A percentile compares a stretch with the other conserved stretches of the same genome.
Evolutionary conservation across 257 asterid species (phyloP).

Genomic region (Solanum dulcamara): DNA sequence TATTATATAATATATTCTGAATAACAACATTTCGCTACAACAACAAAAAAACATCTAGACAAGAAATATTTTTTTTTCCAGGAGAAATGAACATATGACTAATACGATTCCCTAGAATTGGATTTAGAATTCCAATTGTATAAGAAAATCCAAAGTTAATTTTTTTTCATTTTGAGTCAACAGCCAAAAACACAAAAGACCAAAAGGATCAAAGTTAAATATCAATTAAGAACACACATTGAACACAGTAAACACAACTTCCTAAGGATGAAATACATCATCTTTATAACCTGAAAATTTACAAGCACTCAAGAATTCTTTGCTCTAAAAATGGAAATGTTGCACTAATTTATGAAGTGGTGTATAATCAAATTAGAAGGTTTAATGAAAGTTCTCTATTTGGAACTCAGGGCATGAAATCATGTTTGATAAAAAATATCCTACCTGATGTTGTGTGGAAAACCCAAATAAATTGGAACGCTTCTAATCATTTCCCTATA

Average conservation of each 20-base stretch:
- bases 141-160: background rate
- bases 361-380: background rate
- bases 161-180: too few relatives aligned
- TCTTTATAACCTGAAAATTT: conserved; percentile 24
- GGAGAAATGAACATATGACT: background rate
- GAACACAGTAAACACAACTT: conserved; percentile 42
- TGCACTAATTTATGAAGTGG: too few relatives aligned
- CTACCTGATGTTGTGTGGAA: background rate
- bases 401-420: background rate
- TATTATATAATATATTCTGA: too few relatives aligned
- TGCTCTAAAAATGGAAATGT: too few relatives aligned
- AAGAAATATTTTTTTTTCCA: too few relatives aligned
- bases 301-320: conserved; percentile 44
- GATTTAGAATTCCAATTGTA: background rate
- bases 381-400: background rate
- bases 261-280: conserved; percentile 52
- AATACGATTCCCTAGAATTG: background rate
- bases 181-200: too few relatives aligned
- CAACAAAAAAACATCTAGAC: background rate
- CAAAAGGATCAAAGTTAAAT: background rate
- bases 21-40: too few relatives aligned
- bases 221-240: conserved; percentile 32
- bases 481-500: background rate
- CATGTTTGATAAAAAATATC: too few relatives aligned
- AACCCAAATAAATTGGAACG: background rate